Conservation (phyloP, 1,139 yeast species). For the Pichia sp. region DNA sequence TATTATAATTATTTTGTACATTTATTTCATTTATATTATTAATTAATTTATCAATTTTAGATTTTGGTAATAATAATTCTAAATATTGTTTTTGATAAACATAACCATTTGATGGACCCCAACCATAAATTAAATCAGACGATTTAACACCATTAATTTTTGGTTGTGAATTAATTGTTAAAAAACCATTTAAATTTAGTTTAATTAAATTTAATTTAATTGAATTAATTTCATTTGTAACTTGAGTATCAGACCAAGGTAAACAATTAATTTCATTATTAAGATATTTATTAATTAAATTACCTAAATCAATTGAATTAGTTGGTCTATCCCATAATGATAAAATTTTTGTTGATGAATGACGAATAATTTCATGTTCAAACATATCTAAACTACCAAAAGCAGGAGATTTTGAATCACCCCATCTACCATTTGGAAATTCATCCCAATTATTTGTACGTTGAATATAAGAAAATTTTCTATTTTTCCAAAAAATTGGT, state of each 20-base stretch:
- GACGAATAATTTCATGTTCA: slow-evolving; percentile 73
- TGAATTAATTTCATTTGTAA: slow-evolving; percentile 67
- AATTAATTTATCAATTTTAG: slow-evolving; percentile 38
- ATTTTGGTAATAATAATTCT: slow-evolving; percentile 71
- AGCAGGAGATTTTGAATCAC: slow-evolving; percentile 95
- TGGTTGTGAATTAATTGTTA: slow-evolving; percentile 95
- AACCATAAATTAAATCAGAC: slow-evolving; percentile 68
- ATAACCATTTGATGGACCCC: slow-evolving; percentile 94
- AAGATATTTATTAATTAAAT: slow-evolving; percentile 59
- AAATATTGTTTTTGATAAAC: slow-evolving; percentile 91
- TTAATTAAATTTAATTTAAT: slow-evolving; percentile 55
- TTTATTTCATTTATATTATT: slow-evolving; percentile 36
- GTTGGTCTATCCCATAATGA: slow-evolving; percentile 87
- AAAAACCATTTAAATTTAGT: slow-evolving; percentile 59
- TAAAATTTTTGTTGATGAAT: slow-evolving; percentile 70
- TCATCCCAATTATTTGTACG: slow-evolving; percentile 98
- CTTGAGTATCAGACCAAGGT: slow-evolving; percentile 95
- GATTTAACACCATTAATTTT: slow-evolving; percentile 77
- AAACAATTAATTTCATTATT: slow-evolving; percentile 65
- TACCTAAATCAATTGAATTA: slow-evolving; percentile 49
- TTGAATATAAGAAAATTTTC: slow-evolving; percentile 83
- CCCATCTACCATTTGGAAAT: slow-evolving; percentile 95
- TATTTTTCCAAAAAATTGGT: slow-evolving; percentile 94
- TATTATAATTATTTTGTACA: slow-evolving; percentile 36
- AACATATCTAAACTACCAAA: slow-evolving; percentile 83